A percentile compares a stretch with the other conserved stretches of the same genome.
Evolutionary conservation across 2,329 filamentous ascomycete species (phyloP).

Genomic region (Exserohilum rostratum): DNA sequence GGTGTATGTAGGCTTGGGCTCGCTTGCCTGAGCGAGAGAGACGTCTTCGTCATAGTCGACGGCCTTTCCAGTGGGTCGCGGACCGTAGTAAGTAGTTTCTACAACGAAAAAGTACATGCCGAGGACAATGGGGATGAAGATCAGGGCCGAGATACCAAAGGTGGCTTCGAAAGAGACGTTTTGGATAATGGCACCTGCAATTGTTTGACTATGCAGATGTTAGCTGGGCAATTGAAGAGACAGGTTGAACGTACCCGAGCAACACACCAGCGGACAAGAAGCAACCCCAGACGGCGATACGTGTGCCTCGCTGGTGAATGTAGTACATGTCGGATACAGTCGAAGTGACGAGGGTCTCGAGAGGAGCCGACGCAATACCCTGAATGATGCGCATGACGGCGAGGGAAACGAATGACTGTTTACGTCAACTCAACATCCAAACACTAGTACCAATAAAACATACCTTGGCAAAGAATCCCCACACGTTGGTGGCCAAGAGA

Average conservation of each 20-base stretch:
- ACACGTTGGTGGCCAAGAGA: slow-evolving; percentile 47
- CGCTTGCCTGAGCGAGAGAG: slow-evolving; percentile 19
- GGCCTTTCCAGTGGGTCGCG: slow-evolving; percentile 26
- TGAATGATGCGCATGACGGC: slow-evolving; percentile 73
- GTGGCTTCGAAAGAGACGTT: slow-evolving; percentile 51
- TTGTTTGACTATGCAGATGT: slow-evolving; percentile 47
- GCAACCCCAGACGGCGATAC: slow-evolving; percentile 74
- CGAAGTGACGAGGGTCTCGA: slow-evolving; percentile 87
- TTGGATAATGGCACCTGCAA: slow-evolving; percentile 51
- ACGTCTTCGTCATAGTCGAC: slow-evolving; percentile 25
- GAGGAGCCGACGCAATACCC: slow-evolving; percentile 84
- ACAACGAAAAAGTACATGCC: slow-evolving; percentile 55
- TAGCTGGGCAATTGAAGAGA: slow-evolving; percentile 23
- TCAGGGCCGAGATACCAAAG: slow-evolving; percentile 52
- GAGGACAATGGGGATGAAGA: slow-evolving; percentile 51
- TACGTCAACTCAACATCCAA: neutral
- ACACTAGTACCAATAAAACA: neutral
- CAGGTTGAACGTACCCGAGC: slow-evolving; percentile 45
- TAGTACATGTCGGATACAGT: slow-evolving; percentile 90
- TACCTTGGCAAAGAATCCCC: slow-evolving; percentile 49
- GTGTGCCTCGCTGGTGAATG: slow-evolving; percentile 81
- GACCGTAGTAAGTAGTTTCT: slow-evolving; percentile 50
- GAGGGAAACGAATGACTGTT: slow-evolving; percentile 46
- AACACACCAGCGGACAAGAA: slow-evolving; percentile 46
- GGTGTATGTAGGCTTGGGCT: slow-evolving; percentile 30